Conservation (phyloP, 1,139 yeast species). For the Suhomyces chickasaworum region DNA sequence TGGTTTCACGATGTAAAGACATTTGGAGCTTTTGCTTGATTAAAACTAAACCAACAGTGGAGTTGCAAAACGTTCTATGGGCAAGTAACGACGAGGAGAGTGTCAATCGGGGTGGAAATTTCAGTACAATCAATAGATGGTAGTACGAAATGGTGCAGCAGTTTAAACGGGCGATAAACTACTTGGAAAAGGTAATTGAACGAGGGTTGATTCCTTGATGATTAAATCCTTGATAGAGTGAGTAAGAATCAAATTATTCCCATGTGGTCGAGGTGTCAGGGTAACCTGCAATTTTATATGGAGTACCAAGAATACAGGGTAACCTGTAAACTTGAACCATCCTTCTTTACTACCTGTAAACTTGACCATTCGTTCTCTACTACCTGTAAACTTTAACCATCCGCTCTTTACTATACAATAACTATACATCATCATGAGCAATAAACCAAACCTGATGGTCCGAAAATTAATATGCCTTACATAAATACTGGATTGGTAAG, state of each 20-base stretch:
- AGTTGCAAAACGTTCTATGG: not conserved
- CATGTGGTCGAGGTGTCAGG: not conserved
- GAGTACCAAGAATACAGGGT: no score
- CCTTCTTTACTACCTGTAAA: no score
- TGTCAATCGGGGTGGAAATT: not conserved
- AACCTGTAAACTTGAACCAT: no score
- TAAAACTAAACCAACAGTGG: not conserved
- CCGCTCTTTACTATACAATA: no score
- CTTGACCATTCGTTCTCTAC: no score
- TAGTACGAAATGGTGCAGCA: not conserved
- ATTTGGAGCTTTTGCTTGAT: constrained; percentile 18
- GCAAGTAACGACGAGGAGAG: not conserved
- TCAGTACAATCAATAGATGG: not conserved
- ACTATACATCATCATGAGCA: no score
- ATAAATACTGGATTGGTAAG: no score
- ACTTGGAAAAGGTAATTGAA: not conserved
- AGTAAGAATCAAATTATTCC: not conserved
- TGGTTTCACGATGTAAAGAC: constrained; percentile 43
- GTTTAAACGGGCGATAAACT: not conserved
- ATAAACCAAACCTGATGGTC: no score
- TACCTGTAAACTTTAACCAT: no score
- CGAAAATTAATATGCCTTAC: no score
- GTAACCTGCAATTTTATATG: not conserved
- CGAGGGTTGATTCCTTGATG: not conserved
- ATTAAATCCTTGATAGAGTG: no score